Conservation (phyloP, 164 flowering plant genomes). For the Hamamelis virginiana region DNA sequence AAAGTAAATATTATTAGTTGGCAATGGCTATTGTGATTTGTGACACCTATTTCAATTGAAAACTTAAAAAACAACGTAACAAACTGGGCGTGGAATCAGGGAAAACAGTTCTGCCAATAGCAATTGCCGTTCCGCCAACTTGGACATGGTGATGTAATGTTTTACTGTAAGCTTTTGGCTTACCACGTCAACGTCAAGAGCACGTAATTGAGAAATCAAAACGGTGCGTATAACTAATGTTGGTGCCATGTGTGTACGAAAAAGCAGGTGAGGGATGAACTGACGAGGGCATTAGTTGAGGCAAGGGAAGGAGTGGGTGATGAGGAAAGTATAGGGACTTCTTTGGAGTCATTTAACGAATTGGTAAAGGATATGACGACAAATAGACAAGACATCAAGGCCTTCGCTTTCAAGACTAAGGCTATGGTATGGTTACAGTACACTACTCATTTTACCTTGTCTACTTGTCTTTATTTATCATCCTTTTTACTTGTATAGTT, state of each 20-base stretch:
- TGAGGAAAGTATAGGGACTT: slow-evolving; percentile 21
- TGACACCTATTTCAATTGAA: too few relatives aligned
- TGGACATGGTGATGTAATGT: too few relatives aligned
- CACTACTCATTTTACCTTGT: background rate
- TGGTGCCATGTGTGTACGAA: slow-evolving; percentile 23
- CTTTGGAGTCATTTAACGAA: slow-evolving; percentile 47
- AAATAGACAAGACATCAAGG: slow-evolving; percentile 45
- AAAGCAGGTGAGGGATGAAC: slow-evolving; percentile 51
- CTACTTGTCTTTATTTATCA: background rate
- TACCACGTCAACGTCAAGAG: slow-evolving; percentile 15
- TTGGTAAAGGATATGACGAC: slow-evolving; percentile 56
- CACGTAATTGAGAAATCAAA: slow-evolving; percentile 13
- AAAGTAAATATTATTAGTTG: too few relatives aligned
- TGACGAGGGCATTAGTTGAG: slow-evolving; percentile 53
- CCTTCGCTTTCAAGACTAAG: slow-evolving; percentile 61
- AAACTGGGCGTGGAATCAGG: too few relatives aligned
- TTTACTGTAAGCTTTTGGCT: too few relatives aligned
- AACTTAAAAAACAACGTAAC: too few relatives aligned
- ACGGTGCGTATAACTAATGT: slow-evolving; percentile 7
- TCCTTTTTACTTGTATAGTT: background rate
- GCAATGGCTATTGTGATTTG: too few relatives aligned
- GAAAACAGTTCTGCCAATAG: background rate
- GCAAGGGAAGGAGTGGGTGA: slow-evolving; percentile 23
- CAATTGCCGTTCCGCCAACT: too few relatives aligned
- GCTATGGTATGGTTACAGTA: slow-evolving; percentile 44